Conservation (phyloP, 208 protist species). For the Trypanosoma scelopori region DNA sequence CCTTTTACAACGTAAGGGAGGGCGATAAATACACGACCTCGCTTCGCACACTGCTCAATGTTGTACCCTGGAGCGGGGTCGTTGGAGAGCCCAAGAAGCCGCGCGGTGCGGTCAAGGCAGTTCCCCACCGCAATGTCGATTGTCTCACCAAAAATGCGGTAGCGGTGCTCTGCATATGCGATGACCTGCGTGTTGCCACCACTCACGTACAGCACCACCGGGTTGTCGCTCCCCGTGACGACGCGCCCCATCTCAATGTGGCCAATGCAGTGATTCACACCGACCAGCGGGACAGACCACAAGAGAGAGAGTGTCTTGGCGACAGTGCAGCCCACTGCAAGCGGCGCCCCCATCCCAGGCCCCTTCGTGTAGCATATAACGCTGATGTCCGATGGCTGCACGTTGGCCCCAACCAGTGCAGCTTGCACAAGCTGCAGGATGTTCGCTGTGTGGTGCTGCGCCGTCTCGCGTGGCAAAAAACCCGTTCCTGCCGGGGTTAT, state of each 20-base stretch:
- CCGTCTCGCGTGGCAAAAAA: conserved; percentile 98
- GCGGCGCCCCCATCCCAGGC: conserved; percentile 96
- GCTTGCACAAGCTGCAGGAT: conserved; percentile 85
- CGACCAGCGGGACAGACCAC: conserved; percentile 94
- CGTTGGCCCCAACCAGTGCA: conserved; percentile 90
- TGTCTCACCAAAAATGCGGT: conserved; percentile 99
- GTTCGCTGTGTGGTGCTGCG: conserved; percentile 95
- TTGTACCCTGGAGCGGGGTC: conserved; percentile 99
- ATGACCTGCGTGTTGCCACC: conserved; percentile 99
- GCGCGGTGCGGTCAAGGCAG: conserved; percentile 97
- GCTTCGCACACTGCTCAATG: conserved; percentile 97
- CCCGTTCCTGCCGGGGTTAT: conserved; percentile 97
- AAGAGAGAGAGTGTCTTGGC: conserved; percentile 72
- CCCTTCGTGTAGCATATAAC: conserved; percentile 98
- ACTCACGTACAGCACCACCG: conserved; percentile 99
- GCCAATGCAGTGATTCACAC: conserved; percentile 99
- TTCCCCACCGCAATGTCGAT: conserved; percentile 99
- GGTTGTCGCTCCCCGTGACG: conserved; percentile 94
- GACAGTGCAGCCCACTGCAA: conserved; percentile 88
- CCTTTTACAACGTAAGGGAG: conserved; percentile 98
- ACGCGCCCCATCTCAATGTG: conserved; percentile 99
- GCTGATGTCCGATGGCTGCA: conserved; percentile 88
- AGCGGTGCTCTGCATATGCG: conserved; percentile 92
- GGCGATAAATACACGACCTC: conserved; percentile 85
- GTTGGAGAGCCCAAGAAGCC: conserved; percentile 96